Percentiles rank a stretch among this genome's conserved stretches.
These are phyloP conservation scores for Plenodomus lindquistii DNA, from an alignment of 2,329 filamentous ascomycete species.

Conservation along the genomic window DNA sequence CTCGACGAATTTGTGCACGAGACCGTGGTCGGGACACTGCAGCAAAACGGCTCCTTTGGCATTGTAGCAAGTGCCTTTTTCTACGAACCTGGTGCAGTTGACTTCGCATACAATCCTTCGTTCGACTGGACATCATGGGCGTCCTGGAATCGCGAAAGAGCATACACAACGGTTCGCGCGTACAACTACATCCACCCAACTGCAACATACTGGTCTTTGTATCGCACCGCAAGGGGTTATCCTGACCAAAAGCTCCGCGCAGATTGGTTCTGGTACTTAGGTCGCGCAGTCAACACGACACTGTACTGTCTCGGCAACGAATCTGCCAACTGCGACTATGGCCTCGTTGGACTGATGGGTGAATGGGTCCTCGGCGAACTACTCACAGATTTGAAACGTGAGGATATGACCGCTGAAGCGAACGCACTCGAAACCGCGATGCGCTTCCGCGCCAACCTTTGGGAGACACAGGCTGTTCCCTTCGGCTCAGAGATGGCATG, in stretches of 20 bases:
- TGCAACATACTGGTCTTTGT: conserved; percentile 62
- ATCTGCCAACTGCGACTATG: conserved; percentile 46
- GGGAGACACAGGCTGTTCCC: conserved; percentile 57
- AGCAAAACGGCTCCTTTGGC: conserved; percentile 46
- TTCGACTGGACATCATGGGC: conserved; percentile 57
- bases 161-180: conserved; percentile 55
- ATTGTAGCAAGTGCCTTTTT: conserved; percentile 63
- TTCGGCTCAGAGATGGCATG: conserved; percentile 66
- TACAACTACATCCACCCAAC: conserved; percentile 64
- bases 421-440: conserved; percentile 51
- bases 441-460: conserved; percentile 54
- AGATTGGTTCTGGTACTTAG: conserved; percentile 60
- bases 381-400: conserved; percentile 55
- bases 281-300: conserved; percentile 58
- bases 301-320: conserved; percentile 44
- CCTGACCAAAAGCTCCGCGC: conserved; percentile 49
- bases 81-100: conserved; percentile 53
- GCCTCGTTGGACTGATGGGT: conserved; percentile 60
- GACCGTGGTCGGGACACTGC: conserved; percentile 55
- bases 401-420: conserved; percentile 49
- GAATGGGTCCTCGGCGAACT: conserved; percentile 62
- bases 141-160: conserved; percentile 55
- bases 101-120: conserved; percentile 50
- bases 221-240: conserved; percentile 57
- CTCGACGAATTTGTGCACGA: conserved; percentile 60